These are phyloP conservation scores for Pseudogymnoascus sp. DNA, from an alignment of 2,329 filamentous ascomycete genomes.

Conservation along the genomic window DNA sequence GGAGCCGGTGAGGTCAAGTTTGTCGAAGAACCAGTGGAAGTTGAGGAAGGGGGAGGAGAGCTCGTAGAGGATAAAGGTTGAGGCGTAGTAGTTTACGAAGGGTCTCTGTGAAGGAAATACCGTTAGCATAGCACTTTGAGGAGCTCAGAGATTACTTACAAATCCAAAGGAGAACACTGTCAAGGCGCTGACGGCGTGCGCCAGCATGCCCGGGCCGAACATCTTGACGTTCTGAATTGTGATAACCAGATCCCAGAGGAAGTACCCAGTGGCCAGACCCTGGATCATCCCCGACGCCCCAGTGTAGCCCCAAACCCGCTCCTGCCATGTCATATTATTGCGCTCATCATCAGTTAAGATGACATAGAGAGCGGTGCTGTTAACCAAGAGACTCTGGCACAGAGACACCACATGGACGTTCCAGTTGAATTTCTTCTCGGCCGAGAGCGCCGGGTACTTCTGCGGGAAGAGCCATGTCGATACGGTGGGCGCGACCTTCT, in stretches of 20 bases:
- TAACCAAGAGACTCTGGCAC: slow-evolving; percentile 67
- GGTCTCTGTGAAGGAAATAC: slow-evolving; percentile 51
- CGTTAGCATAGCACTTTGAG: neutral
- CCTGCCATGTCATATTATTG: slow-evolving; percentile 55
- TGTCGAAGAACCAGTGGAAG: slow-evolving; percentile 89
- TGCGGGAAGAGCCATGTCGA: slow-evolving; percentile 55
- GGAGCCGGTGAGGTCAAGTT: slow-evolving; percentile 71
- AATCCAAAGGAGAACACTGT: slow-evolving; percentile 71
- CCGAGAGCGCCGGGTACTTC: slow-evolving; percentile 54
- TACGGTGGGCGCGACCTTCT: slow-evolving; percentile 57
- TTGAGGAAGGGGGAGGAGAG: slow-evolving; percentile 79
- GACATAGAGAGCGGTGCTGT: slow-evolving; percentile 63
- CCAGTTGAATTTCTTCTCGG: slow-evolving; percentile 66
- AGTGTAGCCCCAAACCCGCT: slow-evolving; percentile 71
- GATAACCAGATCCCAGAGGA: slow-evolving; percentile 72
- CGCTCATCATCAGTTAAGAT: slow-evolving; percentile 63
- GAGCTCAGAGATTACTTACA: slow-evolving; percentile 45
- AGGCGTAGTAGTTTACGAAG: slow-evolving; percentile 76
- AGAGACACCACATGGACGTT: slow-evolving; percentile 81
- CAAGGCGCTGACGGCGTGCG: slow-evolving; percentile 68
- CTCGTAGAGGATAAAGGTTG: slow-evolving; percentile 79
- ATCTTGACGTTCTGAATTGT: slow-evolving; percentile 60
- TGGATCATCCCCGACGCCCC: slow-evolving; percentile 65
- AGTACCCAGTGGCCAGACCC: slow-evolving; percentile 71
- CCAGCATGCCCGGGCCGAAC: slow-evolving; percentile 53